phyloP scores from a whole-genome alignment of 306 rosid species.

The Nissolia schottii region DNA sequence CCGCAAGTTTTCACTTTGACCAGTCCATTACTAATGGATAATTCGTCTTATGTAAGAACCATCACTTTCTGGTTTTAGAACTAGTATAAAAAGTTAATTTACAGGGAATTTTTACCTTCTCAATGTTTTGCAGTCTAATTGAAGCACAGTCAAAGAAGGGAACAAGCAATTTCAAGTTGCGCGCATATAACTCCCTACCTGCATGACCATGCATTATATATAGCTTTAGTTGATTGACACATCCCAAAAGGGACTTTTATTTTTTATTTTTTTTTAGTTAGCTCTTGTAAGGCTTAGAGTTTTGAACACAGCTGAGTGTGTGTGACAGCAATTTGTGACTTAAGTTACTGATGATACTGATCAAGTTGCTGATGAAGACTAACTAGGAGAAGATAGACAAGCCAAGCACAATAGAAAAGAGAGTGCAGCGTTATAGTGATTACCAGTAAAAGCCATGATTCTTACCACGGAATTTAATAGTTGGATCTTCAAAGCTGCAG shows the following conservation, averaged over 20 bases:
- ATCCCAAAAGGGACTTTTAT: not conserved
- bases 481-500: slow-evolving; percentile 88
- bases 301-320: not conserved
- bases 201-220: slow-evolving; percentile 23
- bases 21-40: not conserved
- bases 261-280: not conserved
- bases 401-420: not conserved
- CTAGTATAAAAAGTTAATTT: slow-evolving; percentile 18
- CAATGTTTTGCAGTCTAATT: slow-evolving; percentile 56
- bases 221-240: slow-evolving; percentile 19
- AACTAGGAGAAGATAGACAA: not conserved
- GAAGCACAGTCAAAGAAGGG: slow-evolving; percentile 84
- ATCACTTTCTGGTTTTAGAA: not conserved
- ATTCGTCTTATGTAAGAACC: not conserved
- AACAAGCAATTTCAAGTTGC: slow-evolving; percentile 94
- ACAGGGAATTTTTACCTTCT: slow-evolving; percentile 49
- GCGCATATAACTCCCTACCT: slow-evolving; percentile 82
- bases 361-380: not conserved
- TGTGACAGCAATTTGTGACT: not conserved
- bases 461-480: slow-evolving; percentile 72
- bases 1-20: not conserved
- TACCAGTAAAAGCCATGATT: not conserved
- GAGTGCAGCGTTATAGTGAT: not conserved
- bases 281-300: not conserved
- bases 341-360: not conserved